phyloP scores from a whole-genome alignment of 768 basidiomycete species.

The Phaffia tasmanica region DNA sequence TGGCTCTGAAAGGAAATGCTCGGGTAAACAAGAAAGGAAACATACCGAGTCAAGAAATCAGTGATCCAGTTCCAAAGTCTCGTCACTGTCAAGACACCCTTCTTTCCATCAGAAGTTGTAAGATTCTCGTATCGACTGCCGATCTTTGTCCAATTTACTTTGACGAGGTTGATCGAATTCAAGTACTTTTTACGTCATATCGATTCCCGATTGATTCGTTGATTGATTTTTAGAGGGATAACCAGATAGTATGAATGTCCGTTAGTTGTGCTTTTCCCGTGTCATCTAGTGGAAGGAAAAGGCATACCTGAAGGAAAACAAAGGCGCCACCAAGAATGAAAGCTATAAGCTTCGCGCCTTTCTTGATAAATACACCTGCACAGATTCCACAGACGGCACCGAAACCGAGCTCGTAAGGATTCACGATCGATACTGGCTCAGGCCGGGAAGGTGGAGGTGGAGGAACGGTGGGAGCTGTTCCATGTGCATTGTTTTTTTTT shows the following conservation, averaged over 20 bases:
- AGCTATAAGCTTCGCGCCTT: constrained; percentile 72
- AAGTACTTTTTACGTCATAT: constrained; percentile 14
- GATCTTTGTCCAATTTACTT: constrained; percentile 23
- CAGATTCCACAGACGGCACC: constrained; percentile 82
- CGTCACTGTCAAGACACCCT: constrained; percentile 11
- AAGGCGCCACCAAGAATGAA: constrained; percentile 84
- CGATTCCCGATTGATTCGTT: neutral
- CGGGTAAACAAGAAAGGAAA: neutral
- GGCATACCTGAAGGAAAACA: constrained; percentile 71
- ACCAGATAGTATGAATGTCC: too few species aligned
- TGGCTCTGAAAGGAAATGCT: too few species aligned
- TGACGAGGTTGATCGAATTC: constrained; percentile 17
- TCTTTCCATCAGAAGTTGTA: constrained; percentile 9
- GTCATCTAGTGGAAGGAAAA: neutral
- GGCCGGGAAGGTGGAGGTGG: constrained; percentile 4
- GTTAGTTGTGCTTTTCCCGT: too few species aligned
- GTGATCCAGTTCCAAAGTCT: constrained; percentile 18
- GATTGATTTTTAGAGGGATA: neutral
- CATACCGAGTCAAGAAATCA: constrained; percentile 23
- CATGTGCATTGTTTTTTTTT: too few species aligned
- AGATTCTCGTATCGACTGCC: constrained; percentile 2
- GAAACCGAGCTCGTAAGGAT: constrained; percentile 68
- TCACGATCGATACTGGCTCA: constrained; percentile 53
- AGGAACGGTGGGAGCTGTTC: neutral
- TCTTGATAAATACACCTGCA: constrained; percentile 86